These are phyloP conservation scores for Zymoseptoria ardabiliae DNA, from an alignment of 2,329 filamentous ascomycete genomes.

Conservation along the genomic window DNA sequence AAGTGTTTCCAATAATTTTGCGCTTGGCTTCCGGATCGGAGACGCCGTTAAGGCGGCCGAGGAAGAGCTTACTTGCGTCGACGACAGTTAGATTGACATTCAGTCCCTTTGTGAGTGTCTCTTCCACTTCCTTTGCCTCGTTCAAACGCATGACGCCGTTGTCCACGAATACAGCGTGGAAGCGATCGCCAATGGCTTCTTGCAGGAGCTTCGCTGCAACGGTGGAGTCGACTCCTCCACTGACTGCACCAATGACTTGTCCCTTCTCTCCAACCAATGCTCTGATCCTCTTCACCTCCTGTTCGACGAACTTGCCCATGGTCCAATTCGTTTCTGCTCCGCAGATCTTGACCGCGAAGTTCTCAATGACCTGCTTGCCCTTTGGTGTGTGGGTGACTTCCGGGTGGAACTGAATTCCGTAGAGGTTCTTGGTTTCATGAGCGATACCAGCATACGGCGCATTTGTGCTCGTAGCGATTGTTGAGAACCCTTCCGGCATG, in stretches of 20 bases:
- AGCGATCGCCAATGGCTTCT: conserved; percentile 76
- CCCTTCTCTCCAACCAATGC: conserved; percentile 71
- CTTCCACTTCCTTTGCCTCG: conserved; percentile 74
- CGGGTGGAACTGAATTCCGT: conserved; percentile 83
- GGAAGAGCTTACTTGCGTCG: conserved; percentile 69
- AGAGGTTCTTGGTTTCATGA: conserved; percentile 62
- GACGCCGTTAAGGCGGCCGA: conserved; percentile 68
- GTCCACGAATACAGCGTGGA: conserved; percentile 78
- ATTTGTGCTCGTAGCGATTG: conserved; percentile 68
- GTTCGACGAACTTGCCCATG: conserved; percentile 75
- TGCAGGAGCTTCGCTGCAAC: conserved; percentile 82
- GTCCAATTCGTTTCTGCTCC: conserved; percentile 69
- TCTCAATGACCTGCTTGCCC: conserved; percentile 64
- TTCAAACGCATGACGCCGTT: conserved; percentile 80
- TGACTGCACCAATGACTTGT: conserved; percentile 74
- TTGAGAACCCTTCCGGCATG: conserved; percentile 65
- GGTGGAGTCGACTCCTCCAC: conserved; percentile 82
- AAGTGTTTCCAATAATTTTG: conserved; percentile 78
- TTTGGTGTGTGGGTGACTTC: conserved; percentile 69
- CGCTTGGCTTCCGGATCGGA: conserved; percentile 75
- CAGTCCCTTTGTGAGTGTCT: conserved; percentile 69
- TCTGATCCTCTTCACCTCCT: conserved; percentile 74
- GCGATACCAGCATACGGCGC: conserved; percentile 74
- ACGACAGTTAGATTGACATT: conserved; percentile 87
- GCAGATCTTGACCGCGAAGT: conserved; percentile 82